These are phyloP conservation scores for Hyphopichia homilentoma DNA, from an alignment of 805 yeast species.

Conservation along the genomic window DNA sequence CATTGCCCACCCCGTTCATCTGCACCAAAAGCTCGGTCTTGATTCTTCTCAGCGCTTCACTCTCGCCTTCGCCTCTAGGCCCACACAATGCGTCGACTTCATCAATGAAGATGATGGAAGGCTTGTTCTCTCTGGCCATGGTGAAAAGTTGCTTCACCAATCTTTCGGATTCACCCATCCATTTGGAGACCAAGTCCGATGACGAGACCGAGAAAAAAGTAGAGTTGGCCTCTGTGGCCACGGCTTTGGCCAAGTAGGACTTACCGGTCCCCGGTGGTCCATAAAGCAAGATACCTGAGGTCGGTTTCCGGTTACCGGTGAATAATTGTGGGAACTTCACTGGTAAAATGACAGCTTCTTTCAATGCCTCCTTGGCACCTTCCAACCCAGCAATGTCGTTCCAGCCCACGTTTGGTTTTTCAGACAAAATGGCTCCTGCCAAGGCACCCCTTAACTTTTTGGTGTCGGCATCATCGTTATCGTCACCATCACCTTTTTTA, in stretches of 20 bases:
- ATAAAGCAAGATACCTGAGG: constrained; percentile 75
- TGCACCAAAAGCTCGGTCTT: constrained; percentile 94
- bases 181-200: constrained; percentile 90
- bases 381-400: constrained; percentile 95
- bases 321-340: constrained; percentile 94
- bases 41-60: constrained; percentile 93
- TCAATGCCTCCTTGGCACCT: constrained; percentile 90
- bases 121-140: constrained; percentile 95
- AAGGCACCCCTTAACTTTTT: constrained; percentile 88
- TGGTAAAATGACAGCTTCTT: constrained; percentile 95
- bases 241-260: constrained; percentile 94
- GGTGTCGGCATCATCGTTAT: constrained; percentile 74
- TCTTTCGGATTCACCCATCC: constrained; percentile 99
- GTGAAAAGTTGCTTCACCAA: constrained; percentile 90
- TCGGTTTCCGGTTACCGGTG: constrained; percentile 91
- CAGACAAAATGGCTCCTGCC: constrained; percentile 86
- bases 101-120: constrained; percentile 93
- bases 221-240: constrained; percentile 96
- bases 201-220: constrained; percentile 97
- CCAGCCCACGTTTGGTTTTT: constrained; percentile 92
- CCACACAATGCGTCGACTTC: constrained; percentile 98
- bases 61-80: constrained; percentile 96
- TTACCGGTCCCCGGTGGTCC: constrained; percentile 95
- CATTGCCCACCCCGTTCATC: constrained; percentile 99
- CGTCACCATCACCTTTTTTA: constrained; percentile 47